A percentile compares a stretch with the other conserved stretches of the same genome.
These are phyloP conservation scores for Mucor piriformis DNA, from an alignment of 371 early-diverging fungal genomes.

Conservation along the genomic window DNA sequence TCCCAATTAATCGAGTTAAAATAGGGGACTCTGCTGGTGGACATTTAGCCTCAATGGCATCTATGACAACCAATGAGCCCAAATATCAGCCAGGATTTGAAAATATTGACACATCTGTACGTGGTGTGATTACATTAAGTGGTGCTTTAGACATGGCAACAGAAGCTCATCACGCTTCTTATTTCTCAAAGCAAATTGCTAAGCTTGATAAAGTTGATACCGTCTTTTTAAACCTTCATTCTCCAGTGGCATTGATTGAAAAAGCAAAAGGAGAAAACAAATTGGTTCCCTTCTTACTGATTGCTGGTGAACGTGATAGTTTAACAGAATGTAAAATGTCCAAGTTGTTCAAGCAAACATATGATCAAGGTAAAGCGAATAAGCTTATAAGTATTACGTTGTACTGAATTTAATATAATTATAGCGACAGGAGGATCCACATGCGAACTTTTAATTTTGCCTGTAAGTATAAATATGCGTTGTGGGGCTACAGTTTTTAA, in stretches of 20 bases:
- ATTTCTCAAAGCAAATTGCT: constrained; percentile 44
- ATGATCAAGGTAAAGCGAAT: constrained; percentile 33
- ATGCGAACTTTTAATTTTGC: constrained; percentile 12
- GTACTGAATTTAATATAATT: not conserved
- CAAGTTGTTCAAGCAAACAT: constrained; percentile 28
- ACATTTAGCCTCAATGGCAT: constrained; percentile 67
- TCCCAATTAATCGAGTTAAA: not conserved
- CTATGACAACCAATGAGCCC: constrained; percentile 65
- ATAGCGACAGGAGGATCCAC: not conserved
- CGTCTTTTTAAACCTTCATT: constrained; percentile 49
- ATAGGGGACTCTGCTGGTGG: constrained; percentile 71
- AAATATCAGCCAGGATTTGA: constrained; percentile 77
- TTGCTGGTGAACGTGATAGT: constrained; percentile 40
- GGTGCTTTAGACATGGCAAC: constrained; percentile 50
- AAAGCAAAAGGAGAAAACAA: constrained; percentile 21
- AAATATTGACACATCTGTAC: constrained; percentile 65
- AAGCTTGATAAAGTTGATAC: constrained; percentile 34
- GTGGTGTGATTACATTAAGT: constrained; percentile 54
- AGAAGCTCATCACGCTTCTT: constrained; percentile 20
- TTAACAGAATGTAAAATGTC: constrained; percentile 27
- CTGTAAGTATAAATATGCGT: constrained; percentile 13
- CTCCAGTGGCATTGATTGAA: constrained; percentile 36
- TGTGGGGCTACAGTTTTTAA: not conserved
- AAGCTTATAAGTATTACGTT: not conserved
- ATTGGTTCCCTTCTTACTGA: constrained; percentile 34